A percentile compares a stretch with the other conserved stretches of the same genome.
These are phyloP conservation scores for Gaeumannomyces sp. DNA, from an alignment of 2,329 filamentous ascomycete species.

Conservation along the genomic window DNA sequence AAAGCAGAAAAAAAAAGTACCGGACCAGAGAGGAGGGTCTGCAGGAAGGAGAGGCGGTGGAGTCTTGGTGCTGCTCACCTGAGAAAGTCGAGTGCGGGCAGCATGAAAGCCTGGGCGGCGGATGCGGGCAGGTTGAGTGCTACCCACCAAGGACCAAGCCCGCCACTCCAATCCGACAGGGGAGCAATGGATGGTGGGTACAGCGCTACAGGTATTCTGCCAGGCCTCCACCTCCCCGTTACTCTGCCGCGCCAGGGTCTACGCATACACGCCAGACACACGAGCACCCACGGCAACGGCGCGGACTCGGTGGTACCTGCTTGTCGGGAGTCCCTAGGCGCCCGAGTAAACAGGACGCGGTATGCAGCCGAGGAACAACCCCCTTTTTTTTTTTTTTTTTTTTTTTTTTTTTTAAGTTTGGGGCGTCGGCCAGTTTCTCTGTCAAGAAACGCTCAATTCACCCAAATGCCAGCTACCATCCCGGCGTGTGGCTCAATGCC, in stretches of 20 bases:
- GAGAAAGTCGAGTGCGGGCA: background rate
- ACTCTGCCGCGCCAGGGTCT: background rate
- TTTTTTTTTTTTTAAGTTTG: background rate
- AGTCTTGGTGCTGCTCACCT: background rate
- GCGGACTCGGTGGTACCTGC: too few relatives aligned
- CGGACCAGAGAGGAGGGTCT: background rate
- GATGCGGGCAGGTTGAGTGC: background rate
- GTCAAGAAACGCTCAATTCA: background rate
- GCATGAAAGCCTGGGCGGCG: background rate
- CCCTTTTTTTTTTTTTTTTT: background rate
- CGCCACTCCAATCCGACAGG: background rate
- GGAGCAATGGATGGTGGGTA: background rate
- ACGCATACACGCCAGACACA: background rate
- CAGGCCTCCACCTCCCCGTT: background rate
- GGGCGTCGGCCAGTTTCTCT: background rate
- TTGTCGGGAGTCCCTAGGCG: too few relatives aligned
- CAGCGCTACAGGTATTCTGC: background rate
- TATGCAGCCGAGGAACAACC: background rate
- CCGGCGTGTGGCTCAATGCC: background rate
- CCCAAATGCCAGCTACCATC: background rate
- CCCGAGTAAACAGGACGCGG: background rate
- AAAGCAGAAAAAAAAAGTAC: background rate
- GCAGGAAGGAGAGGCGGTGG: background rate
- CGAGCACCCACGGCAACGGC: too few relatives aligned
- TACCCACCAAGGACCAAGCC: background rate